Base-by-base conservation (phyloP, 139 green algal species). In the Tetraselmis chui region DNA sequence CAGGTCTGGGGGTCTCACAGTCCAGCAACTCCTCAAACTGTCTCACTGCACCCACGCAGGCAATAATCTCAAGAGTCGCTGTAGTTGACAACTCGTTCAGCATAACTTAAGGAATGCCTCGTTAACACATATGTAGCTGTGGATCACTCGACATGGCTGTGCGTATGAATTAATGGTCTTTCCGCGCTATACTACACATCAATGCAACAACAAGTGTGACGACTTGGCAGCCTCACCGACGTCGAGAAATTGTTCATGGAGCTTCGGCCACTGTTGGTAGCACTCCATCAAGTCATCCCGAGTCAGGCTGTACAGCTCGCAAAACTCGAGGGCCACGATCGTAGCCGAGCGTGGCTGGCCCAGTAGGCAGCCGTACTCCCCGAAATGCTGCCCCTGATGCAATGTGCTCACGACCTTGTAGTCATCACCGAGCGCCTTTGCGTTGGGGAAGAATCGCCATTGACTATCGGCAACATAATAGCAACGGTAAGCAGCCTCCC, bases 221-320 rank as follows among this genome's bases (percentile, higher is more conserved):
- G n/a, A n/a, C n/a, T n/a, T n/a, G n/a, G n/a, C n/a, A n/a, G n/a
- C n/a, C n/a, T n/a, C 83, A 86, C 86, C 83, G 78, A 91, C 81
- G 2, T 78, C 59, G 24, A 85, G 76, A 77, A 91, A 88, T 76
- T 88, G 79, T 24, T 85, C 79, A n/a, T 80, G 85, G 30, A 91
- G 78, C 76, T 89, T 83, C 2, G 88, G 88, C 77, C 82, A 87
- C 76, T 89, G 78, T 32, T 86, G 79, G 30, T 90, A 78, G 74
- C 87, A 84, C 30, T 67, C 76, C 59, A 90, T 86, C 31, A 85
- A 31, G 76, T 78, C 76, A 1, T 80, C n/a, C 1, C 82, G 23
- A 1, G 28, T 80, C 18, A 85, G 77, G 26, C 27, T 67, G 82
- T 83, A 85, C 29, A 85, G 77, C 77, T 85, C 82, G 5, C 29